A percentile compares a stretch with the other conserved stretches of the same genome.
phyloP scores from a whole-genome alignment of 352 stramenopile genomes.

The Globisporangium acanthophoron region DNA sequence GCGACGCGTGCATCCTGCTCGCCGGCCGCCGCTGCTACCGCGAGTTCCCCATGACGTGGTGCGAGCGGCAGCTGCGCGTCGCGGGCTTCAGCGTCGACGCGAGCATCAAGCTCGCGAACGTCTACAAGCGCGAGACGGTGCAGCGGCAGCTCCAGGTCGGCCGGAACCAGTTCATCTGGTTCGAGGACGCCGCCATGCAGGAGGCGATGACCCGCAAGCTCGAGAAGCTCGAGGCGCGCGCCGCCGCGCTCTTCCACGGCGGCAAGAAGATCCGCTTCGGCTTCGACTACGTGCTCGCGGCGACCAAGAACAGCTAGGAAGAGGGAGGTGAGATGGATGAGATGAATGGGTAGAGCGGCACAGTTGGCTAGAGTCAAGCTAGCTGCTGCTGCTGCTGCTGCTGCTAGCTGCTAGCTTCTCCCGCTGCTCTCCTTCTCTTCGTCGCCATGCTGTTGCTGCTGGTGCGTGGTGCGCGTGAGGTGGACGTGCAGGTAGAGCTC shows the following conservation, averaged over 20 bases:
- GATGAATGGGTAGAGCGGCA: not conserved
- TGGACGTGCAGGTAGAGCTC: conserved; percentile 61
- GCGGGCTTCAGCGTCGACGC: conserved; percentile 45
- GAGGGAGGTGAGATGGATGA: not conserved
- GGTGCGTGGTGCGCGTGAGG: conserved; percentile 11
- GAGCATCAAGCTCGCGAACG: conserved; percentile 72
- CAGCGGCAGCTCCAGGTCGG: conserved; percentile 88
- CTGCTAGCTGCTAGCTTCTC: not conserved
- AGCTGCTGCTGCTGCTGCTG: not conserved
- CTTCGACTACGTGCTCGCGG: conserved; percentile 89
- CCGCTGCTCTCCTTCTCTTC: not conserved
- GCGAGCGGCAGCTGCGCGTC: conserved; percentile 64
- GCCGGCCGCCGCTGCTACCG: conserved; percentile 84
- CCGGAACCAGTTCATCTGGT: conserved; percentile 61
- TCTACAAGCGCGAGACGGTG: conserved; percentile 84
- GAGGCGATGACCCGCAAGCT: conserved; percentile 12
- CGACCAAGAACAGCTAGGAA: conserved; percentile 16
- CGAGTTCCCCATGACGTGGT: conserved; percentile 89
- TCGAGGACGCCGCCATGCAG: conserved; percentile 13
- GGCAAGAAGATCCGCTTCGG: conserved; percentile 50
- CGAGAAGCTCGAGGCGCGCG: conserved; percentile 9
- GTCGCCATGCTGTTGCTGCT: not conserved
- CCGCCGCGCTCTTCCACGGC: conserved; percentile 51
- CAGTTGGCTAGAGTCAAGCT: not conserved
- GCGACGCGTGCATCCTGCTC: conserved; percentile 89